Conservation (phyloP, 2,329 filamentous ascomycete species). For the Fusarium austroafricanum region DNA sequence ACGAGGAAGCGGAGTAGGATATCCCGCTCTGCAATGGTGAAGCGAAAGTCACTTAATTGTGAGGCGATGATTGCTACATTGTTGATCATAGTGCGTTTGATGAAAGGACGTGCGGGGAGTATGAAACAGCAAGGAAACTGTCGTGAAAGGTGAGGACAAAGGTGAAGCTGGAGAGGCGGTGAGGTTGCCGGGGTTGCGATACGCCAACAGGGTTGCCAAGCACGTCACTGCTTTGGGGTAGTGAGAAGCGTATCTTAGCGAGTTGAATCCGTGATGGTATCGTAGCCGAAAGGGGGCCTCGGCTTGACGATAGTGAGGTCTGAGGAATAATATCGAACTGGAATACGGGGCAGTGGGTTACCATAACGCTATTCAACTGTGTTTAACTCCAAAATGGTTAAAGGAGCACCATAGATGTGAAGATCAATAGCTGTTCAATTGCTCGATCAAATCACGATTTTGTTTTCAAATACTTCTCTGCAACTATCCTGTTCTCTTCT, state of each 20-base stretch:
- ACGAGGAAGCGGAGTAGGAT: constrained; percentile 11
- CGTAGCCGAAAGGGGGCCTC: not conserved
- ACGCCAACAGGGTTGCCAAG: not conserved
- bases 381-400: not conserved
- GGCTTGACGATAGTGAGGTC: not conserved
- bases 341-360: not conserved
- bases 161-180: constrained; percentile 10
- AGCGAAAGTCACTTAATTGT: not conserved
- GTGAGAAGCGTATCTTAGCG: not conserved
- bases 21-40: constrained; percentile 15
- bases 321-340: not conserved
- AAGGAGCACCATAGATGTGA: no score
- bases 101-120: no score
- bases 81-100: not conserved
- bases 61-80: constrained; percentile 1
- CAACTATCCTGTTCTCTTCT: not conserved
- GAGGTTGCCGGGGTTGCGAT: constrained; percentile 2
- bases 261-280: not conserved
- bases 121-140: not conserved
- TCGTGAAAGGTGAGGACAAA: not conserved
- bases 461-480: no score
- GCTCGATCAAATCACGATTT: no score
- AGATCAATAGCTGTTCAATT: no score
- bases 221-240: not conserved
- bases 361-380: no score